Evolutionary conservation across 768 basidiomycete genomes (phyloP).

Genomic region (Lepiota brunneoincarnata): DNA sequence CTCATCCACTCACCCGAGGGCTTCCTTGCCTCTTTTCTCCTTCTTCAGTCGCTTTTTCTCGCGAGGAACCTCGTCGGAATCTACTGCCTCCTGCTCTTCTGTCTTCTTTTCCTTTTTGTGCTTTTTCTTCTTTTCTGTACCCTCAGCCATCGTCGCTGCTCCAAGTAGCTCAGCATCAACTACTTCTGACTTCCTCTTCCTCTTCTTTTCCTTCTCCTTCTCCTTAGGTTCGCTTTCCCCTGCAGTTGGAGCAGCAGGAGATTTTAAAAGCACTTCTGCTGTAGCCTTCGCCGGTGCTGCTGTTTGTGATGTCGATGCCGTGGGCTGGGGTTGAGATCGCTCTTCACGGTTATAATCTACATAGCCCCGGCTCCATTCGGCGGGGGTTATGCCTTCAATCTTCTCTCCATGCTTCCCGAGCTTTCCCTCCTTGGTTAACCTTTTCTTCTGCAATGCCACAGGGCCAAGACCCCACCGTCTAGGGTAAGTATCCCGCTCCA

Average conservation of each 20-base stretch:
- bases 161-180: slow-evolving; percentile 40
- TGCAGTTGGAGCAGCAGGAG: slow-evolving; percentile 18
- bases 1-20: slow-evolving; percentile 39
- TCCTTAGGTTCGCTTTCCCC: slow-evolving; percentile 36
- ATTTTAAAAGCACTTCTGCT: slow-evolving; percentile 20
- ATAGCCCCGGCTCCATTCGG: slow-evolving; percentile 90
- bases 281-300: slow-evolving; percentile 30
- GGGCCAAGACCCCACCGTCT: slow-evolving; percentile 99
- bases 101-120: slow-evolving; percentile 65
- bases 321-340: slow-evolving; percentile 6
- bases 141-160: slow-evolving; percentile 40
- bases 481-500: slow-evolving; percentile 99
- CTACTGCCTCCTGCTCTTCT: slow-evolving; percentile 43
- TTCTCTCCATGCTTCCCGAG: slow-evolving; percentile 94
- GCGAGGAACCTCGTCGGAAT: slow-evolving; percentile 57
- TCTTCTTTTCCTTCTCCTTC: slow-evolving; percentile 76
- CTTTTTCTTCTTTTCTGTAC: slow-evolving; percentile 55
- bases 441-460: slow-evolving; percentile 95
- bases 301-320: slow-evolving; percentile 31
- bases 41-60: slow-evolving; percentile 68
- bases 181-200: slow-evolving; percentile 74
- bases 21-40: slow-evolving; percentile 58
- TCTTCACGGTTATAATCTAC: slow-evolving; percentile 84
- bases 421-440: slow-evolving; percentile 96
- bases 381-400: slow-evolving; percentile 82